phyloP scores from a whole-genome alignment of 2,329 filamentous ascomycete species.

The Furcasterigmium sp. region DNA sequence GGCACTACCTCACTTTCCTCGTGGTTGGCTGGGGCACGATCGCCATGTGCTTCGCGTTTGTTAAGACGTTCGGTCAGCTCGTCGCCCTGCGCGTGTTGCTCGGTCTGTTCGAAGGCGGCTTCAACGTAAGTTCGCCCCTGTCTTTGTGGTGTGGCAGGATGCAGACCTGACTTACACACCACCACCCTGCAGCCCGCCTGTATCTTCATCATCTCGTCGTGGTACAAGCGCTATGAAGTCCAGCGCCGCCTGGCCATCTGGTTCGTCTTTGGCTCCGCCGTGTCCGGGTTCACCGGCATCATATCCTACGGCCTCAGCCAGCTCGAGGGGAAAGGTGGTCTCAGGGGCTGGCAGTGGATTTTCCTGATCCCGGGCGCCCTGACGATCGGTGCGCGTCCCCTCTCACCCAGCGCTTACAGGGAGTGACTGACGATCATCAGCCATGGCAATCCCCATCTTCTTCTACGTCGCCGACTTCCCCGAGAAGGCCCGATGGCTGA shows the following conservation, averaged over 20 bases:
- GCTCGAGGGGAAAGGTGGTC: not conserved
- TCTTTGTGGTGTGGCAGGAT: too few relatives aligned
- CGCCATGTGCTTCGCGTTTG: not conserved
- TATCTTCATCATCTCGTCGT: not conserved
- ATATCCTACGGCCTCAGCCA: not conserved
- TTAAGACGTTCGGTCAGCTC: not conserved
- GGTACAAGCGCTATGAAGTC: not conserved
- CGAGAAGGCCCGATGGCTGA: slow-evolving; percentile 7
- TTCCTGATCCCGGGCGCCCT: not conserved
- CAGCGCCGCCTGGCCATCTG: not conserved
- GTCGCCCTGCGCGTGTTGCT: not conserved
- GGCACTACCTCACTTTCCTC: not conserved
- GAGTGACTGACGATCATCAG: too few relatives aligned
- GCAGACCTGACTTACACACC: too few relatives aligned
- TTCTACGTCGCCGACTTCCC: slow-evolving; percentile 21
- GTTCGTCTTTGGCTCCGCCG: not conserved
- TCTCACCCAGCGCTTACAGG: too few relatives aligned
- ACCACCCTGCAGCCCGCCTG: too few relatives aligned
- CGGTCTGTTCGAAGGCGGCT: not conserved
- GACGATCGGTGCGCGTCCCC: slow-evolving; percentile 1
- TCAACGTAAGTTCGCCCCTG: slow-evolving; percentile 1
- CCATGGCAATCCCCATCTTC: slow-evolving; percentile 13
- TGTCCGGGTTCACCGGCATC: not conserved
- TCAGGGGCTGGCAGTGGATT: not conserved
- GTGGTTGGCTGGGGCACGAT: not conserved